Conservation (phyloP, 108 stramenopile genomes). For the Stephanodiscus triporus region DNA sequence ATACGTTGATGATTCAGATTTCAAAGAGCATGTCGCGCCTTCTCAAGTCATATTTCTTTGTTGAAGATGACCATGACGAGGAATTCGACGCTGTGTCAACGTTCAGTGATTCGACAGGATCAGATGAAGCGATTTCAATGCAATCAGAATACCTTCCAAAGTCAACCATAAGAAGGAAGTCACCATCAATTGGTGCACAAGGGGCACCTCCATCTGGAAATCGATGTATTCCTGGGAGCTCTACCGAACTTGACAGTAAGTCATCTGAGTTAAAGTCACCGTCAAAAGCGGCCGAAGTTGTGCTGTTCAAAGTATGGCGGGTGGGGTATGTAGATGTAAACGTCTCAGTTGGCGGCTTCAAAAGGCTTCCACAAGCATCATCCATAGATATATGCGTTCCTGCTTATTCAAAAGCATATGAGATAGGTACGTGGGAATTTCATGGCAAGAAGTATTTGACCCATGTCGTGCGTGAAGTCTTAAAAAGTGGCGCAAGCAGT, state of each 20-base stretch:
- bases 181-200: constrained; percentile 47
- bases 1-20: constrained; percentile 45
- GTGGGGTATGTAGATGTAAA: constrained; percentile 50
- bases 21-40: constrained; percentile 51
- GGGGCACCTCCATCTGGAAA: constrained; percentile 20
- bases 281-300: constrained; percentile 22
- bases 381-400: constrained; percentile 44
- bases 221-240: constrained; percentile 3
- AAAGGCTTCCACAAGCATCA: constrained; percentile 32
- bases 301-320: constrained; percentile 57
- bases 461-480: constrained; percentile 50
- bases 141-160: constrained; percentile 25
- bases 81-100: constrained; percentile 21
- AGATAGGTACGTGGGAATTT: constrained; percentile 46
- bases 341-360: constrained; percentile 48
- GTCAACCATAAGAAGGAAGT: constrained; percentile 21
- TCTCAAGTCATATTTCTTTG: constrained; percentile 50
- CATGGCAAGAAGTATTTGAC: constrained; percentile 47
- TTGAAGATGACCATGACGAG: constrained; percentile 35
- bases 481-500: constrained; percentile 60
- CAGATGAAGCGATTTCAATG: constrained; percentile 24
- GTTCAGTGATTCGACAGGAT: constrained; percentile 25
- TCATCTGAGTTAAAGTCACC: neutral
- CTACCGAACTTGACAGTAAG: neutral
- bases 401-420: constrained; percentile 51